Evolutionary conservation across 495 filamentous ascomycete species (phyloP), one percentile per base, ranked within the genome.

Genomic region (Alectoria sarmentosa): DNA sequence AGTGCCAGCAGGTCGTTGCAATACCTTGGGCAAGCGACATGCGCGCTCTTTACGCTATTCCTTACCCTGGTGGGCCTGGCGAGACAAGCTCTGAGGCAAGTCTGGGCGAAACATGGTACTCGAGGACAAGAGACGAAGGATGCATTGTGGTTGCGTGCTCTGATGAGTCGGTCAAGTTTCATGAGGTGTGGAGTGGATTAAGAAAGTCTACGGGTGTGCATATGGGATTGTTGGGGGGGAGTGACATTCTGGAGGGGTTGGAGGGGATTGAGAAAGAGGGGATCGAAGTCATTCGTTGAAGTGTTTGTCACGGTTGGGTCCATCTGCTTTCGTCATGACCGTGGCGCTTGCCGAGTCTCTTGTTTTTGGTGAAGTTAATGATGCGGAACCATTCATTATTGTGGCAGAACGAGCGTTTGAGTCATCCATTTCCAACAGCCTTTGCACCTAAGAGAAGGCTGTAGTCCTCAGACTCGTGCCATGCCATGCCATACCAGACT

Each of bases 91-190:
- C 41, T 8, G 64, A 77, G 59, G 73, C 78, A 36, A 79, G 81
- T 62, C 77, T 82, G 68, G 80, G 81, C 38, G 79, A 77, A 2
- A 70, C 76, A 28, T 85, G 81, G 81, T 80, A 79, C 54, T 71
- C 72, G 11, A 81, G 89, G 39, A 88, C 85, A 1, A 77, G 79
- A n/a, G 82, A 88, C 67, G 92, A 96, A 72, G 93, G 92, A 13
- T 97, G 93, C 72, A 90, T 98, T 66, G 89, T 96, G 42, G 88
- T 98, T 60, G 95, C 93, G 37, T 90, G 90, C 34, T 96, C 92
- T 69, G 94, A 97, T 75, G 88, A 90, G 72, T 95, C 86, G 69
- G 90, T 98, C 73, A 92, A 94, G 74, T 98, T 98, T 68, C 93
- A 98, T 73, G 92, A 98, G 75, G 85, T 98, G 15, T 98, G 92